Evolutionary conservation across 768 basidiomycete species (phyloP).

Genomic region (Symmetrospora coprosmae): DNA sequence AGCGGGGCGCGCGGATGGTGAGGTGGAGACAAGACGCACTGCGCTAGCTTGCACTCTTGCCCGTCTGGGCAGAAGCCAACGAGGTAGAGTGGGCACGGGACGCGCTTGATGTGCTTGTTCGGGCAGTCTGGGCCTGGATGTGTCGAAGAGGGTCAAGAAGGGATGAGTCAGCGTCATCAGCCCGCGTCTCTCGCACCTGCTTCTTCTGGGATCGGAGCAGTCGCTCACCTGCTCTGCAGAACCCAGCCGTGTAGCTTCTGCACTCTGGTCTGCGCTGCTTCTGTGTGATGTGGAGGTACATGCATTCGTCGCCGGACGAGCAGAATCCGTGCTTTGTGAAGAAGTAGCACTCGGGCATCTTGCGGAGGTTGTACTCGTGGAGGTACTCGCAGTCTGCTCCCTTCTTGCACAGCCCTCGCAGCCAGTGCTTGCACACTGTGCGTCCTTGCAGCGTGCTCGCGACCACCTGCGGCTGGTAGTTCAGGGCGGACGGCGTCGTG

Average conservation of each 20-base stretch:
- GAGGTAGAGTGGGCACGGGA: slow-evolving; percentile 77
- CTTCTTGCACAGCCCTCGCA: slow-evolving; percentile 94
- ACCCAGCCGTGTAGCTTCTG: slow-evolving; percentile 87
- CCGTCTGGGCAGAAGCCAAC: slow-evolving; percentile 88
- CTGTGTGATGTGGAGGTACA: slow-evolving; percentile 71
- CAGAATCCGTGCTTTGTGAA: slow-evolving; percentile 96
- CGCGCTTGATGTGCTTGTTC: slow-evolving; percentile 79
- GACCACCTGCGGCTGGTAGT: slow-evolving; percentile 73
- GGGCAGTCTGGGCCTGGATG: slow-evolving; percentile 75
- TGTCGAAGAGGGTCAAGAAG: slow-evolving; percentile 1
- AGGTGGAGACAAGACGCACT: slow-evolving; percentile 21
- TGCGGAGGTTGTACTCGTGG: slow-evolving; percentile 92
- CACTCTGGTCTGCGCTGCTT: slow-evolving; percentile 84
- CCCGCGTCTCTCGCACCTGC: not conserved
- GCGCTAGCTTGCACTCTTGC: slow-evolving; percentile 49
- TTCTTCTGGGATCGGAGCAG: not conserved
- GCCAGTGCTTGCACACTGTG: slow-evolving; percentile 98
- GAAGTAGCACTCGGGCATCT: slow-evolving; percentile 99
- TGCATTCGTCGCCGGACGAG: slow-evolving; percentile 75
- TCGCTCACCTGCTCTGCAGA: slow-evolving; percentile 74
- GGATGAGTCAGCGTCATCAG: slow-evolving; percentile 13
- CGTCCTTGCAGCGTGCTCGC: slow-evolving; percentile 53
- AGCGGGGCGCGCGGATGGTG: slow-evolving; percentile 22
- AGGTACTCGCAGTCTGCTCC: slow-evolving; percentile 95
- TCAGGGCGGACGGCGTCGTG: slow-evolving; percentile 68